Conservation (phyloP, 805 yeast species). For the Candida maesae region DNA sequence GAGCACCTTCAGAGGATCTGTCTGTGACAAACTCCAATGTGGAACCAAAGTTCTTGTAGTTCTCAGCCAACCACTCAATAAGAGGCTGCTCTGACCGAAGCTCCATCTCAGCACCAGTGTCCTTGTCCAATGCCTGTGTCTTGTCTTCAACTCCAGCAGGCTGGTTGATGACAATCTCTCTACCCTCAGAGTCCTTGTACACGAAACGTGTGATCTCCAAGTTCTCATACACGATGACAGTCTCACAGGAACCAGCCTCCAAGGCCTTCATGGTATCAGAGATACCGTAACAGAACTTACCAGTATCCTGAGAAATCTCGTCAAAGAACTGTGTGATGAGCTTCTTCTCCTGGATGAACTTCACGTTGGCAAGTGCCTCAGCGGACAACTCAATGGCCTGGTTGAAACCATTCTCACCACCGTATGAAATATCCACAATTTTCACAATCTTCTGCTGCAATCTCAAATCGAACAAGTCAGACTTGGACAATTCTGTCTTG, state of each 20-base stretch:
- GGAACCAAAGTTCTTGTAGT: conserved; percentile 92
- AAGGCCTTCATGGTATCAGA: conserved; percentile 95
- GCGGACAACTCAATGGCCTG: conserved; percentile 98
- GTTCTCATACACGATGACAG: conserved; percentile 88
- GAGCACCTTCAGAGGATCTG: conserved; percentile 97
- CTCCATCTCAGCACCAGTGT: conserved; percentile 91
- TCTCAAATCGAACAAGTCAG: conserved; percentile 91
- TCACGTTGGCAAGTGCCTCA: conserved; percentile 94
- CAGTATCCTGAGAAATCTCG: conserved; percentile 96
- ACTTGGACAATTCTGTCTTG: conserved; percentile 88
- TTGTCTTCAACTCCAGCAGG: conserved; percentile 72
- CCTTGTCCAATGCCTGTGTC: conserved; percentile 72
- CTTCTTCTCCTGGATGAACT: conserved; percentile 97
- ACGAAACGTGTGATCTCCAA: conserved; percentile 81
- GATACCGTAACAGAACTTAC: conserved; percentile 96
- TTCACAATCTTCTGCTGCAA: conserved; percentile 82
- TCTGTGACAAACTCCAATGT: conserved; percentile 94
- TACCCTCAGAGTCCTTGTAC: conserved; percentile 78
- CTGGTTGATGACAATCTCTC: conserved; percentile 67
- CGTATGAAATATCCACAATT: conserved; percentile 95
- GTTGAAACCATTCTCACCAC: conserved; percentile 99
- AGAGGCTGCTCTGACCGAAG: conserved; percentile 77
- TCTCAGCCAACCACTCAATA: conserved; percentile 97
- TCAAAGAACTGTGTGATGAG: conserved; percentile 88
- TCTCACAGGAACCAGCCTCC: conserved; percentile 95